Percentiles rank a stretch among this genome's conserved stretches.
These are phyloP conservation scores for Knoxdaviesia proteae DNA, from an alignment of 2,329 filamentous ascomycete genomes.

Conservation along the genomic window DNA sequence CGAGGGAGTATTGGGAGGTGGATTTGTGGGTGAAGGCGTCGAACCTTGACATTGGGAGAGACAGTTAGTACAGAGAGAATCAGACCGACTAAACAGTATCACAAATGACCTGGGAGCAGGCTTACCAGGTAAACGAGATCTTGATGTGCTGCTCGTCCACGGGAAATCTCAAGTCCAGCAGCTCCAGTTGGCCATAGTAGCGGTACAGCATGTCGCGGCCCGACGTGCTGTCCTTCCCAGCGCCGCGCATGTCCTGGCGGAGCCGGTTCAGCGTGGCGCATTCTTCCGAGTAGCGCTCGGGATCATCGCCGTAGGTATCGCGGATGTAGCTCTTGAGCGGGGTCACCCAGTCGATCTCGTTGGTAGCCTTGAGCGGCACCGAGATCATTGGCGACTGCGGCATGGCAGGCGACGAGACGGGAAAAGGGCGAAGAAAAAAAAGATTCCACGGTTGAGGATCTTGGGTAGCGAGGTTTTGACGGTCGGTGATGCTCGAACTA, in stretches of 20 bases:
- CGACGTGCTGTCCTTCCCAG: conserved; percentile 86
- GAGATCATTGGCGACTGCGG: conserved; percentile 89
- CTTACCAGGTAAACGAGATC: conserved; percentile 90
- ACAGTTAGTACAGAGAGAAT: neutral
- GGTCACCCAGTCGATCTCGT: conserved; percentile 93
- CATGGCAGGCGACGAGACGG: conserved; percentile 22
- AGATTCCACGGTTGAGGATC: no score
- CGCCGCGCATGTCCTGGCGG: conserved; percentile 94
- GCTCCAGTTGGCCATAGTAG: conserved; percentile 92
- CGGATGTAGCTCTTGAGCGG: conserved; percentile 89
- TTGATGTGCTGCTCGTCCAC: conserved; percentile 99
- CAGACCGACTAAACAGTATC: neutral
- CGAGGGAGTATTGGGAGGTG: conserved; percentile 90
- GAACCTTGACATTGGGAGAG: conserved; percentile 40
- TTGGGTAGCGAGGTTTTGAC: no score
- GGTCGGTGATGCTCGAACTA: no score
- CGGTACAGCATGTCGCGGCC: conserved; percentile 85
- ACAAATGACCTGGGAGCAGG: neutral
- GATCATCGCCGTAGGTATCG: conserved; percentile 86
- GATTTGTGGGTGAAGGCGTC: conserved; percentile 98
- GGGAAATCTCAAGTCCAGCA: conserved; percentile 84
- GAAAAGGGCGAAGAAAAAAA: no score
- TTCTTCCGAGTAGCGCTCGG: conserved; percentile 87
- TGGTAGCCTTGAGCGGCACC: conserved; percentile 77
- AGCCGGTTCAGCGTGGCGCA: conserved; percentile 84